Percentiles rank a stretch among this genome's conserved stretches.
phyloP scores from a whole-genome alignment of 495 filamentous ascomycete genomes.

The Zalerion maritima region DNA sequence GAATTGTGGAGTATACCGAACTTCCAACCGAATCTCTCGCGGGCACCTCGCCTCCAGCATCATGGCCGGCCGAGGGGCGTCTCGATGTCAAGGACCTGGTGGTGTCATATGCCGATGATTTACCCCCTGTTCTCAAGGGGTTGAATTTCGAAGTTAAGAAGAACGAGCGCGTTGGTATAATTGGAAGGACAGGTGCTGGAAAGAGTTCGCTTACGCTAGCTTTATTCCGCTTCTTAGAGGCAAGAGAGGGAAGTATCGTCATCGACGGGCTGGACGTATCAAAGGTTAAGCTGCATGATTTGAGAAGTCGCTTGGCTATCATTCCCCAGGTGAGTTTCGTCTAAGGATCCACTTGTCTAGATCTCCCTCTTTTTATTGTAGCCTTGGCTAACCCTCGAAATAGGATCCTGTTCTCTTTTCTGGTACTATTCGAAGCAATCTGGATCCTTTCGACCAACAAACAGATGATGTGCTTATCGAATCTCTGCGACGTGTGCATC shows the following conservation, averaged over 20 bases:
- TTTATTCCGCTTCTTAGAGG: constrained; percentile 71
- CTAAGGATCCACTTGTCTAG: constrained; percentile 1
- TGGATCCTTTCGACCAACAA: constrained; percentile 67
- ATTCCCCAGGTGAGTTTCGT: constrained; percentile 49
- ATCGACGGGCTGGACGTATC: constrained; percentile 70
- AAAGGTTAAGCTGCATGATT: constrained; percentile 55
- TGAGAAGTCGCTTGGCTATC: constrained; percentile 63
- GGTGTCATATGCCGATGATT: constrained; percentile 60
- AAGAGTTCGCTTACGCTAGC: constrained; percentile 76
- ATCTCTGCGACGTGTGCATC: constrained; percentile 61
- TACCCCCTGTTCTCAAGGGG: constrained; percentile 62
- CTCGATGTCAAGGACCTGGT: constrained; percentile 61
- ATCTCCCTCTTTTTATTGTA: neutral
- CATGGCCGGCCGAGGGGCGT: constrained; percentile 65
- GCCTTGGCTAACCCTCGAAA: neutral
- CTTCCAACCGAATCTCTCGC: constrained; percentile 53
- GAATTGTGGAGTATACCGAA: constrained; percentile 67
- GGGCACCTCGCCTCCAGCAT: constrained; percentile 48
- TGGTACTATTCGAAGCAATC: constrained; percentile 67
- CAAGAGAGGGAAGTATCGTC: constrained; percentile 49
- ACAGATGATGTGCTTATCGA: constrained; percentile 57
- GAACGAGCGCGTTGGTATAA: constrained; percentile 67
- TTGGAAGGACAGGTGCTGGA: constrained; percentile 76
- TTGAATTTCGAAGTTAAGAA: constrained; percentile 54
- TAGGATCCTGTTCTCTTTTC: constrained; percentile 73